Base-by-base conservation (phyloP, 345 rosid genomes). In the Dipteronia sinensis region DNA sequence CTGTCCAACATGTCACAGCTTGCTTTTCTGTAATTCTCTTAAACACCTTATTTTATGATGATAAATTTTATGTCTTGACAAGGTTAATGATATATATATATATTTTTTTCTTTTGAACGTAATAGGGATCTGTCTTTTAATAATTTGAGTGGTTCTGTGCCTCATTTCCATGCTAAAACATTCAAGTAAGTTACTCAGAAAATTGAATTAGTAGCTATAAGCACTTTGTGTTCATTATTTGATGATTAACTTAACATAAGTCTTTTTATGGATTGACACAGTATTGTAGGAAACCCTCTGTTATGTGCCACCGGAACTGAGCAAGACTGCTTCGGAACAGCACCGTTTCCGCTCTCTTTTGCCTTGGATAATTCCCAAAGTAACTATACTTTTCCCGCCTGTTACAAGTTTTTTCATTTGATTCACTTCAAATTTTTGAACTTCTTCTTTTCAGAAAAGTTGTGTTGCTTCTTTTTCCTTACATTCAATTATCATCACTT, bases 241-340 rank as follows among this genome's bases (percentile, higher is more conserved):
- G 73, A 58, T 72, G 23, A 13, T 68, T 58, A 38, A 69, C 64
- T 68, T 25, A n/a, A 19, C 16, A 2, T 62, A 27, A 42, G 46
- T 42, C 10, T 42, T 42, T 9, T 56, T 63, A 2, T 62, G 68
- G 44, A 56, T 73, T 55, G 61, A 66, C 69, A 76, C 90, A 96
- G 98, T 85, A 87, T 92, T 42, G 83, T 86, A 67, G 99, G 98
- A n/a, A 94, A 96, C 78, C 88, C 97, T 61, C 77, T 83, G 90
- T 90, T 96, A 78, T 96, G 99, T 82, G 80, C 87, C 25, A 77
- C 80, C 0, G 88, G 89, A 80, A 80, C 84, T 53, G 92, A 86
- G 80, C 76, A 88, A 81, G 88, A 90, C 65, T 96, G 99, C 78
- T 86, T 78, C 73, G 87, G 89, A 76, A 85, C 88, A 69, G 78